Percentiles rank a stretch among this genome's conserved stretches.
Evolutionary conservation across 1,284 basidiomycete species (phyloP).

Genomic region (Hypsizygus ulmarius): DNA sequence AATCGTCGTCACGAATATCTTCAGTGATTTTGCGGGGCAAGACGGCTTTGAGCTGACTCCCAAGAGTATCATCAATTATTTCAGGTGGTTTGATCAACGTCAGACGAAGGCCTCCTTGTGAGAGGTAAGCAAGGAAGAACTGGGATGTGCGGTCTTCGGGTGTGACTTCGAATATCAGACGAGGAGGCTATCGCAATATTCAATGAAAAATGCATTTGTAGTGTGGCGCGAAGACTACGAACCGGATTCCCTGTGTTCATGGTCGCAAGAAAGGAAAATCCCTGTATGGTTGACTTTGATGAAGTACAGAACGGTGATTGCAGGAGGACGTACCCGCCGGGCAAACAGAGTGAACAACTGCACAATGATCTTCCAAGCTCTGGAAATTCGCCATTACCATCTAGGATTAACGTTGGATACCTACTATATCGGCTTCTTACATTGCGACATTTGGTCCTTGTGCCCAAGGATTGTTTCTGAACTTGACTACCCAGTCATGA

Average conservation of each 20-base stretch:
- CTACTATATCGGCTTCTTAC: conserved; percentile 26
- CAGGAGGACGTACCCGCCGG: conserved; percentile 31
- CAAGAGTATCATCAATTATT: conserved; percentile 47
- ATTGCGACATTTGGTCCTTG: conserved; percentile 33
- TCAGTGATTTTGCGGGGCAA: conserved; percentile 54
- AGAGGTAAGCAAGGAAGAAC: conserved; percentile 64
- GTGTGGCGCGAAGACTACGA: conserved; percentile 22
- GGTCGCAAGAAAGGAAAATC: conserved; percentile 56
- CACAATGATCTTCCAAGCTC: conserved; percentile 35
- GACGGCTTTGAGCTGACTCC: conserved; percentile 40
- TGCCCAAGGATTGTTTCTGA: conserved; percentile 46
- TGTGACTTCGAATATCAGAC: conserved; percentile 56
- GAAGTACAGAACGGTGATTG: background rate
- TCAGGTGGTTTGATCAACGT: conserved; percentile 59
- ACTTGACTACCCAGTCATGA: conserved; percentile 41
- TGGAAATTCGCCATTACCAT: conserved; percentile 16
- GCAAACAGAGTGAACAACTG: conserved; percentile 38
- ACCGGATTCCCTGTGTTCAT: conserved; percentile 55
- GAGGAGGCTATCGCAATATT: conserved; percentile 43
- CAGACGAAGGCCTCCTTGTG: conserved; percentile 51
- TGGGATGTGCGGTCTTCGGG: conserved; percentile 44
- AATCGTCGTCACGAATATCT: conserved; percentile 44
- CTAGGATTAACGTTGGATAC: conserved; percentile 5
- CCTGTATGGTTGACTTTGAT: conserved; percentile 29
- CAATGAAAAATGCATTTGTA: conserved; percentile 2